phyloP scores from a whole-genome alignment of 1,284 basidiomycete genomes.

The Cutaneotrichosporon sp. region DNA sequence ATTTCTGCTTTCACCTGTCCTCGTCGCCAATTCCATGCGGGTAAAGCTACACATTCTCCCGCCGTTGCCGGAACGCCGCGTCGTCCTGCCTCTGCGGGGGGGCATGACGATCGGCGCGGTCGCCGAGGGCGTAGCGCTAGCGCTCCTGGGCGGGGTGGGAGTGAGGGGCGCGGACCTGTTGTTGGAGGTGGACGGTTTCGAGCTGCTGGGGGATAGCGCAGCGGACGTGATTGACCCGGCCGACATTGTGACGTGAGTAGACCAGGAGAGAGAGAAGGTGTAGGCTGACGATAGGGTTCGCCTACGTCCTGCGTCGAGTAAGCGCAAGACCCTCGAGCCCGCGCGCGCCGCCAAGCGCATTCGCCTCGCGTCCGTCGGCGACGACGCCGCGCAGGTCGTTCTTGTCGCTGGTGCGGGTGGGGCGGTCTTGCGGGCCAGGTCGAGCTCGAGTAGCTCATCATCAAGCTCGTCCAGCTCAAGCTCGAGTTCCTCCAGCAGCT shows the following conservation, averaged over 20 bases:
- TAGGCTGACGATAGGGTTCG: conserved; percentile 19
- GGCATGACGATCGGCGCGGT: conserved; percentile 4
- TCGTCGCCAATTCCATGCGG: too few species aligned
- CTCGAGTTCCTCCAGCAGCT: neutral
- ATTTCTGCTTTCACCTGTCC: too few species aligned
- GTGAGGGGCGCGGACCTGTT: conserved; percentile 10
- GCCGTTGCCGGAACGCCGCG: conserved; percentile 30
- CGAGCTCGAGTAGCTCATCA: too few species aligned
- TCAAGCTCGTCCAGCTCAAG: neutral
- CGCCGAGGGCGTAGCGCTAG: neutral
- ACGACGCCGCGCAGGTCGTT: too few species aligned
- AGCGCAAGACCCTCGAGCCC: neutral
- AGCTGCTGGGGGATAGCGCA: conserved; percentile 36
- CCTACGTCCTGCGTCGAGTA: conserved; percentile 22
- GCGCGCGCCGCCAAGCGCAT: neutral
- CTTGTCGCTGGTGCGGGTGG: too few species aligned
- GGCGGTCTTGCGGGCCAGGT: too few species aligned
- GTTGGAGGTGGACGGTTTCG: conserved; percentile 47
- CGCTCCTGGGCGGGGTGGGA: neutral
- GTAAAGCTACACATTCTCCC: conserved; percentile 31
- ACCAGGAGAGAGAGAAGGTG: neutral
- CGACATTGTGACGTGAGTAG: conserved; percentile 44
- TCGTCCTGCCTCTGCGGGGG: conserved; percentile 17
- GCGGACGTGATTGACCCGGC: conserved; percentile 30
- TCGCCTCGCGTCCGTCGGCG: neutral